Base-by-base conservation (phyloP, 345 rosid species). In the Populus ilicifolia region DNA sequence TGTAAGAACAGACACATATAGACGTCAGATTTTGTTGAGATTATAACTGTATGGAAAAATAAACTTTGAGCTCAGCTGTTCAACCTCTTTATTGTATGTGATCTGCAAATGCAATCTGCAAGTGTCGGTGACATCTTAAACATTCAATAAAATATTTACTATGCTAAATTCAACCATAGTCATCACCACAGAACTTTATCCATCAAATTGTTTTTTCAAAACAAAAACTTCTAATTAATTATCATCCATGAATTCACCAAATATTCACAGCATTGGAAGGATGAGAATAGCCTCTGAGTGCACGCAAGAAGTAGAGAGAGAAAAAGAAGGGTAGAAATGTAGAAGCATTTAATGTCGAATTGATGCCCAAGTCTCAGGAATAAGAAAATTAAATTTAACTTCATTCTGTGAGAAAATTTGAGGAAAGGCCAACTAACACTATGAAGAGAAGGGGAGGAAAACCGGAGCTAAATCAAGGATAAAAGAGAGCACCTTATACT, bases 1-100 rank as follows among this genome's bases (percentile, higher is more conserved):
- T 23, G 79, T 71, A 84, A 62, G 74, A 65, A 69, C 29, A 78
- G 66, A 78, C 69, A 76, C 14, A 8, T 67, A 64, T 25, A 78
- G 13, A 63, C 75, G 54, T 70, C 33, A 61, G 65, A 25, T 39
- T 66, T 43, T 18, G 20, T 44, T 29, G 21, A 50, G 35, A 17
- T 43, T 38, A 20, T 76, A 54, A 69, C 41, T 10, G 54, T 5
- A 64, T 5, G 21, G 30, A 21, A 18, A 16, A 41, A n/a, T 36
- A 65, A 75, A 39, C 17, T 27, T 8, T 8, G 33, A 64, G 62
- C 43, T 27, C 17, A 63, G 14, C 6, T 46, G n/a, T 73, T 33
- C 20, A 35, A 41, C 69, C 8, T 44, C 14, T 70, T 69, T 67
- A 62, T 36, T 13, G 29, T 13, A 36, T 6, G 27, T 44, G 54